phyloP scores from a whole-genome alignment of 2,329 filamentous ascomycete species.

The Apiospora arundinis region DNA sequence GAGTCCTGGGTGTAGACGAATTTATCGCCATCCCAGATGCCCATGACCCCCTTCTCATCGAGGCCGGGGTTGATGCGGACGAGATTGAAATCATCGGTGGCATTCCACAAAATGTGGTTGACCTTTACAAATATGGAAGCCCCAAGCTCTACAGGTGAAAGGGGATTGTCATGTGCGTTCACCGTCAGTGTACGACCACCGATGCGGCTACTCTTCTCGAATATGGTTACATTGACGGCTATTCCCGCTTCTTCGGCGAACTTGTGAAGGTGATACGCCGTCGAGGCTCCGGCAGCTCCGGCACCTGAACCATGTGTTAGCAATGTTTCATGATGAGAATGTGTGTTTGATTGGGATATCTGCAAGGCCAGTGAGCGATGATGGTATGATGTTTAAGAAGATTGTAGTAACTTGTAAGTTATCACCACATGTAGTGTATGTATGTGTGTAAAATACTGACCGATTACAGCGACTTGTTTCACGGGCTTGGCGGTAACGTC shows the following conservation, averaged over 20 bases:
- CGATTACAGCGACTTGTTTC: conserved; percentile 51
- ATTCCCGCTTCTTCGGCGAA: conserved; percentile 69
- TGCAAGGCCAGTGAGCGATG: neutral
- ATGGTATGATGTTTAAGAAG: neutral
- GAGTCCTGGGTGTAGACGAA: conserved; percentile 74
- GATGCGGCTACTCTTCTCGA: conserved; percentile 78
- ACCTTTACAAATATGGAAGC: conserved; percentile 89
- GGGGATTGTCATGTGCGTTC: conserved; percentile 71
- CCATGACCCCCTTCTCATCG: conserved; percentile 64
- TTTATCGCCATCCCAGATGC: conserved; percentile 81
- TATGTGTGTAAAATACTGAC: conserved; percentile 43
- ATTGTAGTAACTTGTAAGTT: neutral
- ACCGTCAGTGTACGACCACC: conserved; percentile 90
- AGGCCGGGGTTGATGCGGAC: conserved; percentile 53
- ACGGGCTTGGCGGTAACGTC: conserved; percentile 21
- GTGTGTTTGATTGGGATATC: neutral
- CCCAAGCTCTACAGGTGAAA: conserved; percentile 80
- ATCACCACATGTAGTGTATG: neutral
- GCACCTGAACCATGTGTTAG: conserved; percentile 67
- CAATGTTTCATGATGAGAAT: neutral
- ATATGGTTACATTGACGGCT: conserved; percentile 81
- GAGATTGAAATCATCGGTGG: conserved; percentile 75
- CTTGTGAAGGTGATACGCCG: conserved; percentile 81
- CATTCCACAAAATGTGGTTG: conserved; percentile 82
- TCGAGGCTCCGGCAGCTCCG: conserved; percentile 84